Base-by-base conservation (phyloP, 345 rosid species). In the Boechera stricta region DNA sequence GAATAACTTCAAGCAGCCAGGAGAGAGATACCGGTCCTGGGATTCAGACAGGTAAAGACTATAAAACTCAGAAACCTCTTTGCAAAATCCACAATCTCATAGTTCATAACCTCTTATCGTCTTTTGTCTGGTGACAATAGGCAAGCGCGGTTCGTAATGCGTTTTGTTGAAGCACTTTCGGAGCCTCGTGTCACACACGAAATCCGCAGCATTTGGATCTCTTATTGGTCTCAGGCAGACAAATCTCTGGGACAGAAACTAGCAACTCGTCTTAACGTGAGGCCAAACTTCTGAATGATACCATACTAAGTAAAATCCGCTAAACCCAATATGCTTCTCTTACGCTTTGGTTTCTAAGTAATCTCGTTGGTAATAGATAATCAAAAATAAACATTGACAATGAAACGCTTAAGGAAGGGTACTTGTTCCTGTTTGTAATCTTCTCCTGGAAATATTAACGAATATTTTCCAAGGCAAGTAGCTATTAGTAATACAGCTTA, bases 1-100 rank as follows among this genome's bases (percentile, higher is more conserved):
- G 84, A 88, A 92, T 88, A 90, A 95, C 87, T 92, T 94, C 88
- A 82, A 92, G 80, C 94, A 94, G 80, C 93, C 99, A 52, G 98
- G 99, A 45, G 94, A 94, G 80, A 86, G 97, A 80, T 94, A 87
- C 83, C 76, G 91, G 8, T 88, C 99, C 7, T 94, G 88, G 87
- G 74, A 80, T 54, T 83, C 98, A 5, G 94, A 89, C 84, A 94
- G 97, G 98, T 94, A 87, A 67, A 42, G 42, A 32, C 64, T 38
- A 36, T 8, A 28, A 47, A 49, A 63, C 59, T 62, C n/a, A 12
- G 7, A 63, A 39, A 16, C 55, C 24, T 60, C 47, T 5, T 52
- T 62, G 31, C 53, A 48, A 54, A 64, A 69, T 4, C 45, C 32
- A 59, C 21, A 44, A 64, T 38, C n/a, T 58, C 62, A 62, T 10